Evolutionary conservation across 495 filamentous ascomycete species (phyloP).

Genomic region (Podospora fimiseda): DNA sequence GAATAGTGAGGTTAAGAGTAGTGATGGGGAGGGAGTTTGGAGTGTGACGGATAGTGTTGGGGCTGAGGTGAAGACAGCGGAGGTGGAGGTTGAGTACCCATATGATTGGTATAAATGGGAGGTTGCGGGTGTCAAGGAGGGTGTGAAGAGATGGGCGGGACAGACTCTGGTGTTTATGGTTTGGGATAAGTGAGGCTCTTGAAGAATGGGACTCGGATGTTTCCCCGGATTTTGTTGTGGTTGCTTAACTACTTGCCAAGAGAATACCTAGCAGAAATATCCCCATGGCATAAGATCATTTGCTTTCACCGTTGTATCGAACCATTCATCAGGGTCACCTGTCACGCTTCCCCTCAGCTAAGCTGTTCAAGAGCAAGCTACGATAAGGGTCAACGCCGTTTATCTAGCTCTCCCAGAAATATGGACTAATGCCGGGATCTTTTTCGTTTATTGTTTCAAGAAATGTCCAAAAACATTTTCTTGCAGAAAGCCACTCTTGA

Average conservation of each 20-base stretch:
- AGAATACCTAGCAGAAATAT: too few relatives aligned
- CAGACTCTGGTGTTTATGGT: conserved; percentile 8
- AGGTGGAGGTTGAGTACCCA: conserved; percentile 7
- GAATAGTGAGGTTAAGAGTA: neutral
- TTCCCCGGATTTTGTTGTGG: too few relatives aligned
- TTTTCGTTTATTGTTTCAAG: neutral
- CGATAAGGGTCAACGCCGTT: too few relatives aligned
- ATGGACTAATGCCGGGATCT: too few relatives aligned
- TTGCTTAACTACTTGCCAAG: too few relatives aligned
- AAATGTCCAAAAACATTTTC: neutral
- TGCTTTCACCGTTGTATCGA: too few relatives aligned
- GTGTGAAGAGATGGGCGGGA: conserved; percentile 3
- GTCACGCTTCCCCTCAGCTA: too few relatives aligned
- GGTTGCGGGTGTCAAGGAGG: neutral
- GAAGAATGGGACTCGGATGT: neutral
- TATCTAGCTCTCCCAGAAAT: too few relatives aligned
- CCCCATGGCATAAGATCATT: too few relatives aligned
- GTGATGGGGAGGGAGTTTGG: neutral
- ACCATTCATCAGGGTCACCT: too few relatives aligned
- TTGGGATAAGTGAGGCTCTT: neutral
- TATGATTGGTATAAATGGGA: conserved; percentile 11
- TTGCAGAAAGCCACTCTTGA: neutral
- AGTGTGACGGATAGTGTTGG: too few relatives aligned
- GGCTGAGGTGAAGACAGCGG: neutral
- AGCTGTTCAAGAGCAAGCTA: too few relatives aligned